phyloP scores from a whole-genome alignment of 345 rosid species.

The Dipteronia sinensis region DNA sequence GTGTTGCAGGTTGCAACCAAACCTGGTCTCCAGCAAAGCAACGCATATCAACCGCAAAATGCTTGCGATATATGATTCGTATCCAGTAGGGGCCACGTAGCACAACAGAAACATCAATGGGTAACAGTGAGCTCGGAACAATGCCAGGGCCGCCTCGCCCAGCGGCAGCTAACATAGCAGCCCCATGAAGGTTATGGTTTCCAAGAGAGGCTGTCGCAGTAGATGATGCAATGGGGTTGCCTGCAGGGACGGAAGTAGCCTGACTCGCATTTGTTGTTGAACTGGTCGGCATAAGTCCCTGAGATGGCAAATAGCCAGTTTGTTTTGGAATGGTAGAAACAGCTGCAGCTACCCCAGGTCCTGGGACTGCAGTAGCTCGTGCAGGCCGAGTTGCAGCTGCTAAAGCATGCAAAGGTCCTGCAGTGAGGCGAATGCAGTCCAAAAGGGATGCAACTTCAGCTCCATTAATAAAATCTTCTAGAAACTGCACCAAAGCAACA shows the following conservation, averaged over 20 bases:
- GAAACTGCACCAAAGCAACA: constrained; percentile 50
- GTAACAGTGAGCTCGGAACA: constrained; percentile 94
- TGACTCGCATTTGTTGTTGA: constrained; percentile 52
- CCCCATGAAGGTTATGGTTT: constrained; percentile 61
- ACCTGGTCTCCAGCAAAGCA: constrained; percentile 99
- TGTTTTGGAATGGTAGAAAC: constrained; percentile 63
- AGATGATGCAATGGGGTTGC: constrained; percentile 52
- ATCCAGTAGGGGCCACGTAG: constrained; percentile 99
- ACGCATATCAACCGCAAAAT: constrained; percentile 98
- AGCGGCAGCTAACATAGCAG: constrained; percentile 79
- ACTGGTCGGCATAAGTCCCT: constrained; percentile 54
- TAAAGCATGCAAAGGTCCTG: constrained; percentile 94
- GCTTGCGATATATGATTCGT: constrained; percentile 88
- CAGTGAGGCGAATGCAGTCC: constrained; percentile 98
- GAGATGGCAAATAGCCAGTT: constrained; percentile 56
- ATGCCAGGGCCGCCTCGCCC: constrained; percentile 97
- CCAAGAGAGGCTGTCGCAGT: constrained; percentile 57
- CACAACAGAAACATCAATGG: constrained; percentile 98
- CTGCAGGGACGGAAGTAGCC: constrained; percentile 45
- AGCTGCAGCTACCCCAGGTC: constrained; percentile 55
- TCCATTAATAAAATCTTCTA: constrained; percentile 95
- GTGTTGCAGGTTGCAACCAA: constrained; percentile 99
- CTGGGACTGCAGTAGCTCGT: constrained; percentile 79
- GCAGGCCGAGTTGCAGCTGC: constrained; percentile 99
- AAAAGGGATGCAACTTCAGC: constrained; percentile 91